Evolutionary conservation across 2,329 filamentous ascomycete species (phyloP).

Genomic region (Diaporthe citri): DNA sequence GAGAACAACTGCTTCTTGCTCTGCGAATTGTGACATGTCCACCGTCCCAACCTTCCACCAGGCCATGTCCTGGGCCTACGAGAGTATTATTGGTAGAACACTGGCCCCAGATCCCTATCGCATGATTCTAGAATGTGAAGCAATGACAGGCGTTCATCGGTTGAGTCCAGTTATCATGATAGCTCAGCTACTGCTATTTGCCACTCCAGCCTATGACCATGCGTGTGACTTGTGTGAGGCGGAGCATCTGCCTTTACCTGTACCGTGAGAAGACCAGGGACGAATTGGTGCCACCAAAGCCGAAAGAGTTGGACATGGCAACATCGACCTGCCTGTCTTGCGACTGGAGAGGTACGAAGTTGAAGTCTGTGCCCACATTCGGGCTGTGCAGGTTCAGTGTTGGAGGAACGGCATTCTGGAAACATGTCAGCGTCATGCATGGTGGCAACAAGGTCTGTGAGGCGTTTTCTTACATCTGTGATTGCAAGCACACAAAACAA

Average conservation of each 20-base stretch:
- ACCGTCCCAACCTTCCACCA: too few species aligned
- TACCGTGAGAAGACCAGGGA: constrained; percentile 77
- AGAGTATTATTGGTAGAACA: not conserved
- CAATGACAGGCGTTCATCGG: not conserved
- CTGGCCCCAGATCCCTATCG: too few species aligned
- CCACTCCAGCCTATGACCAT: not conserved
- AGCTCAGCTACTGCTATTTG: not conserved
- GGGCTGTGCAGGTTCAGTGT: constrained; percentile 84
- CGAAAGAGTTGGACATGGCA: constrained; percentile 94
- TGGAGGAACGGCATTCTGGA: constrained; percentile 82
- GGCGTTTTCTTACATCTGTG: constrained; percentile 71
- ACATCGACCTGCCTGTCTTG: constrained; percentile 80
- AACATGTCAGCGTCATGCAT: not conserved
- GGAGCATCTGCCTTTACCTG: not conserved
- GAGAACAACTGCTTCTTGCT: not conserved
- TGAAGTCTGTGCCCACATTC: constrained; percentile 79
- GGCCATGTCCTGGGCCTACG: not conserved
- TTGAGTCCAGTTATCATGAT: not conserved
- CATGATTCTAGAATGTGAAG: not conserved
- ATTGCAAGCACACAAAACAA: constrained; percentile 87
- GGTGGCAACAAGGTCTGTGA: not conserved
- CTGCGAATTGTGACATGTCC: not conserved
- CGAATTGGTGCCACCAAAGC: constrained; percentile 97
- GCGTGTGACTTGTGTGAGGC: not conserved
- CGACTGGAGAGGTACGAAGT: constrained; percentile 81